Evolutionary conservation across 371 early-diverging fungal genomes (phyloP).

Genomic region (Entomophthora muscae): DNA sequence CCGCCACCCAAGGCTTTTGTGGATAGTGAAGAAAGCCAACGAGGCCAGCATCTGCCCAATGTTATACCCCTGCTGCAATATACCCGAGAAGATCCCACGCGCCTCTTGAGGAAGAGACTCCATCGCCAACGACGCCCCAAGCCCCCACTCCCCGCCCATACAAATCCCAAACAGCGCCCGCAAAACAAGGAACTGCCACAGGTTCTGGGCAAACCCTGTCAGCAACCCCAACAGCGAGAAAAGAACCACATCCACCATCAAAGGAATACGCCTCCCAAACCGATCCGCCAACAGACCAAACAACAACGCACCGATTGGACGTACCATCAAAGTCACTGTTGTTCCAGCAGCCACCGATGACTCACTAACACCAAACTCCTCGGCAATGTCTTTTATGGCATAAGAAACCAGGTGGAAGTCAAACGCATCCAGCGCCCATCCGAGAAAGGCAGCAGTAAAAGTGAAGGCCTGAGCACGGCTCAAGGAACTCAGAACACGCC

Average conservation of each 20-base stretch:
- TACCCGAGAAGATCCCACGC: conserved; percentile 51
- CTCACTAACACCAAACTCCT: conserved; percentile 27
- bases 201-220: conserved; percentile 42
- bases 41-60: conserved; percentile 43
- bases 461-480: conserved; percentile 18
- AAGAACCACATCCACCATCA: conserved; percentile 42
- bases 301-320: conserved; percentile 47
- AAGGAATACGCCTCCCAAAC: conserved; percentile 44
- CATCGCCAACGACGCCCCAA: conserved; percentile 50
- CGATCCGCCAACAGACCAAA: conserved; percentile 49
- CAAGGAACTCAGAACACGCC: conserved; percentile 14
- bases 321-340: conserved; percentile 31
- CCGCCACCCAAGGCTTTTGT: conserved; percentile 38
- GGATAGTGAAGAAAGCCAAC: conserved; percentile 29
- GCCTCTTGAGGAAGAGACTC: conserved; percentile 42
- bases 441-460: conserved; percentile 36
- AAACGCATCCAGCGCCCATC: conserved; percentile 55
- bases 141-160: conserved; percentile 66
- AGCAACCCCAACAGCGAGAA: conserved; percentile 42
- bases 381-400: conserved; percentile 25
- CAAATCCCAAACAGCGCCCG: conserved; percentile 47
- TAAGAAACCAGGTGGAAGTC: conserved; percentile 47
- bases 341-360: conserved; percentile 29
- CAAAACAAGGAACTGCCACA: conserved; percentile 22
- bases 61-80: conserved; percentile 53